These are phyloP conservation scores for Fusarium napiforme DNA, from an alignment of 2,329 filamentous ascomycete genomes.

Conservation along the genomic window DNA sequence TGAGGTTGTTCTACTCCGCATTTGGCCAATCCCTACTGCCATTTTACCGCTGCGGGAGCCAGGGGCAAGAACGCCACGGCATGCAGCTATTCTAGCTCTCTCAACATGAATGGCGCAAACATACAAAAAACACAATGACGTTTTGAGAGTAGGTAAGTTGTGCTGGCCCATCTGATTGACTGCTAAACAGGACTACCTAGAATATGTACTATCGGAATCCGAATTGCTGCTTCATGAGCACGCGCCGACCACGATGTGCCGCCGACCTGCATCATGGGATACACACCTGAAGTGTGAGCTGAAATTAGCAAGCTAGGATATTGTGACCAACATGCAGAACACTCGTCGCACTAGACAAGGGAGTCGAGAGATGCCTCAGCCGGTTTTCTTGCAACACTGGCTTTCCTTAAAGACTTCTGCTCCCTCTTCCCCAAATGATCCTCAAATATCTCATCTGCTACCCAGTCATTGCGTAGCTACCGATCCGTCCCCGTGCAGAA, in stretches of 20 bases:
- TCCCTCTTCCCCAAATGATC: not conserved
- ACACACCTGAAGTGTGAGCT: not conserved
- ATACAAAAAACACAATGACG: not conserved
- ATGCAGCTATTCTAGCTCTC: not conserved
- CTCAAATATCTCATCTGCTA: not conserved
- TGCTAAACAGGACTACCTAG: not conserved
- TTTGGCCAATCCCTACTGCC: not conserved
- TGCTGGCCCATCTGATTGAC: not conserved
- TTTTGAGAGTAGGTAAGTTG: not conserved
- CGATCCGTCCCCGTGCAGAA: not conserved
- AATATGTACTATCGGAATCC: not conserved
- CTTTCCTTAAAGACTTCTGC: too few relatives aligned
- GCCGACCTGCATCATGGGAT: not conserved
- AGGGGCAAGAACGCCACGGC: not conserved
- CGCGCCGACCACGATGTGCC: not conserved
- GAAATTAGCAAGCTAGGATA: not conserved
- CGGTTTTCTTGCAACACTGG: too few relatives aligned
- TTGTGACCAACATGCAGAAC: not conserved
- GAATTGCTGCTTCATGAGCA: not conserved
- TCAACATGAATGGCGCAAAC: not conserved
- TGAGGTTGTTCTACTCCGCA: too few relatives aligned
- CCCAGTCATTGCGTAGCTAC: not conserved
- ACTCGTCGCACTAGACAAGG: not conserved
- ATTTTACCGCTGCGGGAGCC: not conserved
- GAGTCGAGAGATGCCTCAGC: not conserved